A percentile compares a stretch with the other conserved stretches of the same genome.
Conservation (phyloP, 768 basidiomycete species). For the Dacryopinax primogenitus region DNA sequence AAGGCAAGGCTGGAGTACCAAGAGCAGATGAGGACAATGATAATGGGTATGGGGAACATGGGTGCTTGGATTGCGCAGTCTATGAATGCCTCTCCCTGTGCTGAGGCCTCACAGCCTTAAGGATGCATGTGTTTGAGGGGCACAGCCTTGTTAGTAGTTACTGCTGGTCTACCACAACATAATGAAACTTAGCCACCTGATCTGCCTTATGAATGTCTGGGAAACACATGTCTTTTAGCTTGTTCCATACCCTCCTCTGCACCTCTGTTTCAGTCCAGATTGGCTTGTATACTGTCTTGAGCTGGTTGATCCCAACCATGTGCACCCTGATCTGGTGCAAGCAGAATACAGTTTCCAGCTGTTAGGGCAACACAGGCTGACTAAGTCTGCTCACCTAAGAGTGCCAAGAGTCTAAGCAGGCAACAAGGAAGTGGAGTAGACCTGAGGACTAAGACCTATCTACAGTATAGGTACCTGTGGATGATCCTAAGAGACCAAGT, state of each 20-base stretch:
- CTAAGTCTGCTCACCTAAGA: no score
- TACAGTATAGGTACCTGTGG: no score
- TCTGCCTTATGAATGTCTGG: conserved; percentile 26
- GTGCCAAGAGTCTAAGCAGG: no score
- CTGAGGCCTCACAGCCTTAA: neutral
- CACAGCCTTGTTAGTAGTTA: neutral
- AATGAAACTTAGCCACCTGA: conserved; percentile 29
- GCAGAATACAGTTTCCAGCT: conserved; percentile 28
- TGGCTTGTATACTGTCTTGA: conserved; percentile 32
- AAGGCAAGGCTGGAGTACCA: neutral
- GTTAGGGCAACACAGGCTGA: no score
- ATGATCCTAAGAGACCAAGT: no score
- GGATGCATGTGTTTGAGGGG: no score
- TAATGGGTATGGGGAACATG: neutral
- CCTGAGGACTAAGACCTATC: no score
- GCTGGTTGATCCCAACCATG: conserved; percentile 22
- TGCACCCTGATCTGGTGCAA: conserved; percentile 28
- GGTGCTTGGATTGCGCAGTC: neutral
- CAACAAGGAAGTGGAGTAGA: no score
- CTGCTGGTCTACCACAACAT: neutral
- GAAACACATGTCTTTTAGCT: conserved; percentile 33
- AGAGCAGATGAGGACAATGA: neutral
- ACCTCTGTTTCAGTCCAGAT: conserved; percentile 25
- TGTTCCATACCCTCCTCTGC: conserved; percentile 26
- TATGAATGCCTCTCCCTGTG: neutral